A percentile compares a stretch with the other conserved stretches of the same genome.
Evolutionary conservation across 495 filamentous ascomycete genomes (phyloP).

Genomic region (Aspergillus leporis): DNA sequence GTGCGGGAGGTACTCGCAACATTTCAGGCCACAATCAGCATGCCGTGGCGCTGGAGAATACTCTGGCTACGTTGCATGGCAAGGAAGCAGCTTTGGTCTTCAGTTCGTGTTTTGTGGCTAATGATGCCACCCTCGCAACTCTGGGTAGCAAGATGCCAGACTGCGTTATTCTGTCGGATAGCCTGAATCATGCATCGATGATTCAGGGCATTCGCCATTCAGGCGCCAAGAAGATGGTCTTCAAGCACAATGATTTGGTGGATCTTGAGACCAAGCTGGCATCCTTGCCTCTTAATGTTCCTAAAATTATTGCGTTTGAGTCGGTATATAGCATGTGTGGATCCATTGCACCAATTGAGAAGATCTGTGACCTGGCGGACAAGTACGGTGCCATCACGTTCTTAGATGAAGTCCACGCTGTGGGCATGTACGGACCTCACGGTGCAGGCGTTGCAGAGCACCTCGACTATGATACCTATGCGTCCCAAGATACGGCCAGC

Average conservation of each 20-base stretch:
- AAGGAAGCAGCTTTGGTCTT: constrained; percentile 93
- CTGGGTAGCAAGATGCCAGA: constrained; percentile 93
- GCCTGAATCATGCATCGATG: constrained; percentile 97
- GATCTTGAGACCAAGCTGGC: constrained; percentile 92
- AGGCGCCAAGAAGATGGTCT: constrained; percentile 93
- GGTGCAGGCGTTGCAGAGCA: constrained; percentile 97
- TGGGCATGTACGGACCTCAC: constrained; percentile 97
- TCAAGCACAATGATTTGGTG: constrained; percentile 92
- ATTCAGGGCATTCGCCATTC: constrained; percentile 99
- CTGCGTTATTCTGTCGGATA: constrained; percentile 94
- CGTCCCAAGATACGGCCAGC: constrained; percentile 57
- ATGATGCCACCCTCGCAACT: constrained; percentile 95
- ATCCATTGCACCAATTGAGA: constrained; percentile 90
- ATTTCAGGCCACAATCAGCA: constrained; percentile 98
- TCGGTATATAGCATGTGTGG: constrained; percentile 99
- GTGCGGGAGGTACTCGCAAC: constrained; percentile 93
- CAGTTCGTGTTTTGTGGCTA: constrained; percentile 95
- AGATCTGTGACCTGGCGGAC: constrained; percentile 92
- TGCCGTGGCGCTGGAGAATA: constrained; percentile 79
- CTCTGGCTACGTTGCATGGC: constrained; percentile 85
- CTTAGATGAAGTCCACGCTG: constrained; percentile 96
- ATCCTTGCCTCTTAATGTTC: constrained; percentile 75
- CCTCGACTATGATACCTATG: constrained; percentile 77
- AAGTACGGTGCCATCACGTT: constrained; percentile 98
- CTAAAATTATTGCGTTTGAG: constrained; percentile 98